Conservation (phyloP, 768 basidiomycete genomes). For the Mycena belliarum region DNA sequence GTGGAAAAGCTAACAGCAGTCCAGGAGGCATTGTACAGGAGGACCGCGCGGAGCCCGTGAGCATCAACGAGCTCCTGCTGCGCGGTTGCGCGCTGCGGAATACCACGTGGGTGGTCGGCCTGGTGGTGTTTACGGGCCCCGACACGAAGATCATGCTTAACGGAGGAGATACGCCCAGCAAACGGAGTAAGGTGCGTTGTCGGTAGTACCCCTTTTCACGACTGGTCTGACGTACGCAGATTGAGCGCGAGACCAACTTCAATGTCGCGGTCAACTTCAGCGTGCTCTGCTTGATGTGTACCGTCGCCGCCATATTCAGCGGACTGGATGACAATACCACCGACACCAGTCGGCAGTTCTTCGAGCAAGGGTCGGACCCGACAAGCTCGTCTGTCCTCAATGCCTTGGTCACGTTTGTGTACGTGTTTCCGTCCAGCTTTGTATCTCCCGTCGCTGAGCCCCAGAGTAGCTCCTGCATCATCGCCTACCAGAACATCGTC, state of each 20-base stretch:
- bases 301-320: slow-evolving; percentile 71
- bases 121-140: slow-evolving; percentile 92
- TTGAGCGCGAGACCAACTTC: slow-evolving; percentile 98
- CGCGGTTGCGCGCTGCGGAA: slow-evolving; percentile 90
- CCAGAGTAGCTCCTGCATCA: slow-evolving; percentile 74
- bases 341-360: slow-evolving; percentile 70
- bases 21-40: neutral
- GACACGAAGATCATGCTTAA: slow-evolving; percentile 94
- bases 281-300: slow-evolving; percentile 75
- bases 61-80: slow-evolving; percentile 91
- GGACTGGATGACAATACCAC: slow-evolving; percentile 65
- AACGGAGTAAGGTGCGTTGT: slow-evolving; percentile 67
- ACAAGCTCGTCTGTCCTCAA: slow-evolving; percentile 66
- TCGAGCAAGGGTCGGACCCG: slow-evolving; percentile 67
- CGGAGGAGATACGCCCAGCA: slow-evolving; percentile 92
- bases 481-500: slow-evolving; percentile 97
- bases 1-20: neutral
- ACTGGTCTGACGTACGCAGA: slow-evolving; percentile 39
- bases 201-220: no score
- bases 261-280: slow-evolving; percentile 95
- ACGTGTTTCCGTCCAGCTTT: slow-evolving; percentile 33
- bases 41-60: slow-evolving; percentile 54
- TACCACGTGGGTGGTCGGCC: slow-evolving; percentile 88
- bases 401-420: slow-evolving; percentile 90
- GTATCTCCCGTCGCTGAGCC: neutral